These are phyloP conservation scores for Tardiomyces digboiensis DNA, from an alignment of 1,139 yeast species.

Conservation along the genomic window DNA sequence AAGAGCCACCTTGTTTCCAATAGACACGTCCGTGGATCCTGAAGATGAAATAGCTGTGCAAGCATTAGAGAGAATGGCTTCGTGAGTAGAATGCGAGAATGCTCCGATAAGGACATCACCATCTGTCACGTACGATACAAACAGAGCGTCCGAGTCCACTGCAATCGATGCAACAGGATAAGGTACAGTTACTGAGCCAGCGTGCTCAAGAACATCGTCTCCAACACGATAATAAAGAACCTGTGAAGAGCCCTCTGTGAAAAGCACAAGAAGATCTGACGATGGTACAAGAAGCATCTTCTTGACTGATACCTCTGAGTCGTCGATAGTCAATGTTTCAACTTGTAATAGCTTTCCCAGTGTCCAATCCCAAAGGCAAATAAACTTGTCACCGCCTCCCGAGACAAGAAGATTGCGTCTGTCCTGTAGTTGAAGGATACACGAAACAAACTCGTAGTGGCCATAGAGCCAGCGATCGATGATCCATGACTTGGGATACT, in stretches of 20 bases:
- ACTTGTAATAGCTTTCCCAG: constrained; percentile 28
- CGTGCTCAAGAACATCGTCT: neutral
- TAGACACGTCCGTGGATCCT: constrained; percentile 8
- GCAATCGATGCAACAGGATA: neutral
- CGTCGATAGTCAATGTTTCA: neutral
- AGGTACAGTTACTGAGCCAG: neutral
- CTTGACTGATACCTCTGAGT: neutral
- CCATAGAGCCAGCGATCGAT: constrained; percentile 83
- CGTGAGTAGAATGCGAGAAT: neutral
- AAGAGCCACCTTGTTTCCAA: constrained; percentile 50
- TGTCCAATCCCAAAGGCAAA: constrained; percentile 77
- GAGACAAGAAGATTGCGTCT: constrained; percentile 45
- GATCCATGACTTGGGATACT: constrained; percentile 68
- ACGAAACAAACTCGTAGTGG: constrained; percentile 73
- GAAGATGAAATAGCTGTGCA: neutral
- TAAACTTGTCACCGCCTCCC: constrained; percentile 83
- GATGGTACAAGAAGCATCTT: neutral
- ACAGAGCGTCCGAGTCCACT: neutral
- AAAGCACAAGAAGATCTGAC: neutral
- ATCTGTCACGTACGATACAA: neutral
- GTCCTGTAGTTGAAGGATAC: constrained; percentile 45
- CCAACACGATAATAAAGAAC: neutral
- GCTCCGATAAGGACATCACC: neutral
- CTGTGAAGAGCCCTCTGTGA: neutral
- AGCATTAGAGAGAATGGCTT: neutral